Evolutionary conservation across 495 filamentous ascomycete genomes (phyloP).

Genomic region (Penicillium psychrofluorescens): DNA sequence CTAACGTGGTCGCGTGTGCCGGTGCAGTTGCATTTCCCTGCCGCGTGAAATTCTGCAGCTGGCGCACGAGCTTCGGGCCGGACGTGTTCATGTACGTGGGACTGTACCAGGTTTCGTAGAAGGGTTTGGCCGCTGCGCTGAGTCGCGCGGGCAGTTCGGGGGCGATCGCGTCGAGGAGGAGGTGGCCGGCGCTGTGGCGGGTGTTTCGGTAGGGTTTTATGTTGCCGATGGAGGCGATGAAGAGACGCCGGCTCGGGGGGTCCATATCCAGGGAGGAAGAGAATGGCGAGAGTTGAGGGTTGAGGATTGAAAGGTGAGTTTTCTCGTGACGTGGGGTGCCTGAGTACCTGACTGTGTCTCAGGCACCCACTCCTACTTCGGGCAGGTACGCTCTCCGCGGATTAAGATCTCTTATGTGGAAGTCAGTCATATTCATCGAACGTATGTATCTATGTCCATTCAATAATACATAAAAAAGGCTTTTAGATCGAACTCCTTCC

Average conservation of each 20-base stretch:
- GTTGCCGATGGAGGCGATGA: slow-evolving; percentile 72
- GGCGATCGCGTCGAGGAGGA: slow-evolving; percentile 51
- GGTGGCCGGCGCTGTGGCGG: slow-evolving; percentile 77
- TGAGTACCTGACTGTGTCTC: no score
- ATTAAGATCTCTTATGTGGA: no score
- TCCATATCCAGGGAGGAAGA: background rate
- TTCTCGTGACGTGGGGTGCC: slow-evolving; percentile 9
- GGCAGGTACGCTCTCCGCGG: no score
- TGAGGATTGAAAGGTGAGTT: background rate
- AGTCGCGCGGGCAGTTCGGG: slow-evolving; percentile 36
- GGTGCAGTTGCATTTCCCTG: background rate
- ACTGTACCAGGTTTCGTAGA: slow-evolving; percentile 61
- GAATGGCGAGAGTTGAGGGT: no score
- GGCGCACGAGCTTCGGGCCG: slow-evolving; percentile 39
- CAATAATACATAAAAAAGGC: slow-evolving; percentile 9
- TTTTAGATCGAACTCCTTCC: slow-evolving; percentile 23
- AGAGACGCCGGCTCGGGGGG: slow-evolving; percentile 36
- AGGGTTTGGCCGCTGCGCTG: slow-evolving; percentile 32
- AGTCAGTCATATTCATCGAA: background rate
- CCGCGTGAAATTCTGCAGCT: slow-evolving; percentile 22
- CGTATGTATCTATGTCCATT: background rate
- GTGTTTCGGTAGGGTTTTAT: slow-evolving; percentile 55
- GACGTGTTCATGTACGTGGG: slow-evolving; percentile 71
- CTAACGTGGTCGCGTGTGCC: slow-evolving; percentile 35
- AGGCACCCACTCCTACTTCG: no score